Evolutionary conservation across 2,329 filamentous ascomycete genomes (phyloP).

Genomic region (Massarina eburnea): DNA sequence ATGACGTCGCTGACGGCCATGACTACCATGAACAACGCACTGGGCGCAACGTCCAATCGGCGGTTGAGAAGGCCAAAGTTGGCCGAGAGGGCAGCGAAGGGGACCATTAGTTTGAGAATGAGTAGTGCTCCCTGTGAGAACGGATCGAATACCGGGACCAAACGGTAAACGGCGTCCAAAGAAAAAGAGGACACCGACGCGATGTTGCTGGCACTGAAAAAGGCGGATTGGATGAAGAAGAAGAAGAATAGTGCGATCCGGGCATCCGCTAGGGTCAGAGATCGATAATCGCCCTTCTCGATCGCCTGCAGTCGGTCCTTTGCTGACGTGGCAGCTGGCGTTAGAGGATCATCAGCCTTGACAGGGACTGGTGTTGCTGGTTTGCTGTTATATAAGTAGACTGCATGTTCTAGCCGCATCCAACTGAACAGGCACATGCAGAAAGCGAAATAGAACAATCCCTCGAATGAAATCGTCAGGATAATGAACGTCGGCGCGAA

Average conservation of each 20-base stretch:
- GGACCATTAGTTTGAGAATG: slow-evolving; percentile 86
- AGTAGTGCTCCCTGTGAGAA: slow-evolving; percentile 88
- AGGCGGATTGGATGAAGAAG: slow-evolving; percentile 89
- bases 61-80: slow-evolving; percentile 93
- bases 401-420: slow-evolving; percentile 86
- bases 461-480: slow-evolving; percentile 95
- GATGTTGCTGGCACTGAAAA: slow-evolving; percentile 96
- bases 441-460: slow-evolving; percentile 92
- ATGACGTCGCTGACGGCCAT: slow-evolving; percentile 87
- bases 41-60: slow-evolving; percentile 78
- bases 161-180: slow-evolving; percentile 81
- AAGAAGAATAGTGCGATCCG: slow-evolving; percentile 94
- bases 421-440: slow-evolving; percentile 79
- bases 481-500: slow-evolving; percentile 95
- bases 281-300: slow-evolving; percentile 55
- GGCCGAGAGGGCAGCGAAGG: slow-evolving; percentile 88
- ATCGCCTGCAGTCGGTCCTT: slow-evolving; percentile 32
- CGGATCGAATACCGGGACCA: slow-evolving; percentile 90
- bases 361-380: slow-evolving; percentile 11
- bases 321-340: slow-evolving; percentile 44
- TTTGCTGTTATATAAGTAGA: slow-evolving; percentile 53
- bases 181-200: slow-evolving; percentile 93
- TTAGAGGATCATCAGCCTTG: slow-evolving; percentile 28
- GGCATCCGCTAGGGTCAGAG: slow-evolving; percentile 77
- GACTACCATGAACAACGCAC: slow-evolving; percentile 85